Base-by-base conservation (phyloP, 2,329 filamentous ascomycete genomes). In the Exophiala spinifera region DNA sequence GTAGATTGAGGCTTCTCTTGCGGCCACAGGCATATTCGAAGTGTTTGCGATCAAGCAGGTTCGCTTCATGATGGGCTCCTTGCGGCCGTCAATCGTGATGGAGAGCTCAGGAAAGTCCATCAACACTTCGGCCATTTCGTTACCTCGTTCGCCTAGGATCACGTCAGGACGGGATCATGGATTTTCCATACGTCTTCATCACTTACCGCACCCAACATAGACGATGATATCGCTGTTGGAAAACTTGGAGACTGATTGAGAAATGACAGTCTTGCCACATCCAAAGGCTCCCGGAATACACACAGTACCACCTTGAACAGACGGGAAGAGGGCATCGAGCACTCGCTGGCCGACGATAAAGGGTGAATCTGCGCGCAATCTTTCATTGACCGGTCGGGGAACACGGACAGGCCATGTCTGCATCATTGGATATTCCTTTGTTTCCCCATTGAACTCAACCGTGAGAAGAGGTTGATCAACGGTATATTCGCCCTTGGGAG, bases 51-150 rank as follows among this genome's bases (percentile, higher is more conserved):
- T 97, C 58, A 99, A 82, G 19, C 91, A 95, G 14, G 94, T 99
- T 72, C 94, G 92, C 84, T 99, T 99, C 94, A 99, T 99, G 79
- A 99, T 99, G 64, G 92, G 91, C 73, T 99, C 94, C 76, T 92
- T 87, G 70, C 92, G 90, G 66, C 94, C 94, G 40, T 96, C 87
- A 65, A 97, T 85, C 15, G 95, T 87, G 69, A 99, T 99, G 45
- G 89, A 88, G 63, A 99, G 88, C 82, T 97, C 91, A 56, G 94
- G 94, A 81, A 99, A 99, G 76, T 99, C 94, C 88, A 96, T 97
- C 82, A 99, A 82, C 65, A 99, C 94, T 82, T 99, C 94, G 61
- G 94, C 94, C 94, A 99, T 99, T 76, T 99, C 94, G 71, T 99
- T 99, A 64, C 94, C 94, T 66, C 94, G 88, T 77, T 99, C 94